Percentiles rank a stretch among this genome's conserved stretches.
phyloP scores from a whole-genome alignment of 208 protist species.

The Angomonas ambiguus region DNA sequence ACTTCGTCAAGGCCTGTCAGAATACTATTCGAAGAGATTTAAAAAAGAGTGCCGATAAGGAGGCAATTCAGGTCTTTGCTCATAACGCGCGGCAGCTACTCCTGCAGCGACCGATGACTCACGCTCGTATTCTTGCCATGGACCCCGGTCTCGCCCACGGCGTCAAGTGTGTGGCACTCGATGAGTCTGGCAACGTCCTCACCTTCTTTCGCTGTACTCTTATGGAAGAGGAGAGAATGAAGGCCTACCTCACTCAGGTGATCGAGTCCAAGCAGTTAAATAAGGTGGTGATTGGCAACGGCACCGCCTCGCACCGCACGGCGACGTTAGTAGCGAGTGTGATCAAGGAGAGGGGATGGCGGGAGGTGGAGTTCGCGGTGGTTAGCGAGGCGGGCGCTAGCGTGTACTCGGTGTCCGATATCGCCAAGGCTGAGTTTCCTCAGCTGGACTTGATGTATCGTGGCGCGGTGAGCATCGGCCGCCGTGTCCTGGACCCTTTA shows the following conservation, averaged over 20 bases:
- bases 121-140: slow-evolving; percentile 73
- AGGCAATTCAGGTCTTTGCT: slow-evolving; percentile 73
- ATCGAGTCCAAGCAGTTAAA: slow-evolving; percentile 49
- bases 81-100: slow-evolving; percentile 78
- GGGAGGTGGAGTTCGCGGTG: slow-evolving; percentile 71
- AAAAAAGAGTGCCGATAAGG: slow-evolving; percentile 68
- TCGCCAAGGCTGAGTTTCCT: slow-evolving; percentile 74
- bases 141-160: slow-evolving; percentile 78
- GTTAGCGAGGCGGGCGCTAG: slow-evolving; percentile 83
- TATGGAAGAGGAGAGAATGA: slow-evolving; percentile 57
- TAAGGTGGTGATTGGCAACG: slow-evolving; percentile 85
- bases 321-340: slow-evolving; percentile 45
- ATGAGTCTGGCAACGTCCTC: slow-evolving; percentile 60
- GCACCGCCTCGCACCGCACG: slow-evolving; percentile 65
- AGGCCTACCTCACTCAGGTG: slow-evolving; percentile 42
- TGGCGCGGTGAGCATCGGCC: slow-evolving; percentile 83
- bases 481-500: slow-evolving; percentile 86
- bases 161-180: slow-evolving; percentile 79
- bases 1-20: slow-evolving; percentile 41
- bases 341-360: slow-evolving; percentile 33
- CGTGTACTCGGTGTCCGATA: slow-evolving; percentile 76
- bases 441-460: slow-evolving; percentile 69
- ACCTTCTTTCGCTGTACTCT: slow-evolving; percentile 69
- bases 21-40: slow-evolving; percentile 55
- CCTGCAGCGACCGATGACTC: slow-evolving; percentile 62